Evolutionary conservation across 169 alveolate species (phyloP).

Genomic region (Eimeria maxima): DNA sequence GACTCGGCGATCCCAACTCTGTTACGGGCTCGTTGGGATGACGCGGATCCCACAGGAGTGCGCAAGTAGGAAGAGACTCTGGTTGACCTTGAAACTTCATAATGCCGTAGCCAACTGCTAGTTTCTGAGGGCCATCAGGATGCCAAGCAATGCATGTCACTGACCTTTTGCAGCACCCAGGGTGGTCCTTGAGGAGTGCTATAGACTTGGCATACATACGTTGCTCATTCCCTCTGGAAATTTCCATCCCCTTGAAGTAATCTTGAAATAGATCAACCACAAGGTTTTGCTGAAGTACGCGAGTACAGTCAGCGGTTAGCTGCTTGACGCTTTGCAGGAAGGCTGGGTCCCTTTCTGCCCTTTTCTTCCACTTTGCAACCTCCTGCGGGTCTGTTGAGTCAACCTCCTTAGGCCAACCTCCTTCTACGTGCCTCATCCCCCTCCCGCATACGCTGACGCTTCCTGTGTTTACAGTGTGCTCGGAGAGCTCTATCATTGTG

Average conservation of each 20-base stretch:
- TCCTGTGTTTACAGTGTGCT: conserved; percentile 93
- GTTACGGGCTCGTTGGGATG: conserved; percentile 93
- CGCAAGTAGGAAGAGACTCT: conserved; percentile 93
- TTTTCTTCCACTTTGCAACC: conserved; percentile 92
- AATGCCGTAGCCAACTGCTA: conserved; percentile 94
- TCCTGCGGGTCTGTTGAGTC: conserved; percentile 95
- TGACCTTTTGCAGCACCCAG: conserved; percentile 90
- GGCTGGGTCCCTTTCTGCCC: conserved; percentile 92
- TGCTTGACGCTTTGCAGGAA: conserved; percentile 92
- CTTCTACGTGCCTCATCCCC: conserved; percentile 94
- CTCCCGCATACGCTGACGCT: conserved; percentile 90
- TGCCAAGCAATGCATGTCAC: conserved; percentile 95
- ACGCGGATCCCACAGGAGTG: conserved; percentile 94
- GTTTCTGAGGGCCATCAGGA: conserved; percentile 93
- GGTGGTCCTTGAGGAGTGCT: conserved; percentile 86
- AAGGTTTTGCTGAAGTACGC: conserved; percentile 92
- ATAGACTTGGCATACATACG: conserved; percentile 47
- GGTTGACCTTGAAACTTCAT: conserved; percentile 94
- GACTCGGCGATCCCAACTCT: conserved; percentile 83
- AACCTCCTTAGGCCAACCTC: conserved; percentile 97
- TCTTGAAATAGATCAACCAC: conserved; percentile 95
- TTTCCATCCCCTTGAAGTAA: conserved; percentile 90
- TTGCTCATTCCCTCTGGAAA: conserved; percentile 56
- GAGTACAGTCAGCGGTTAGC: conserved; percentile 89
- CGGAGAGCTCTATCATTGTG: conserved; percentile 92